phyloP scores from a whole-genome alignment of 1,284 basidiomycete species.

The Fomitopsis betulina region DNA sequence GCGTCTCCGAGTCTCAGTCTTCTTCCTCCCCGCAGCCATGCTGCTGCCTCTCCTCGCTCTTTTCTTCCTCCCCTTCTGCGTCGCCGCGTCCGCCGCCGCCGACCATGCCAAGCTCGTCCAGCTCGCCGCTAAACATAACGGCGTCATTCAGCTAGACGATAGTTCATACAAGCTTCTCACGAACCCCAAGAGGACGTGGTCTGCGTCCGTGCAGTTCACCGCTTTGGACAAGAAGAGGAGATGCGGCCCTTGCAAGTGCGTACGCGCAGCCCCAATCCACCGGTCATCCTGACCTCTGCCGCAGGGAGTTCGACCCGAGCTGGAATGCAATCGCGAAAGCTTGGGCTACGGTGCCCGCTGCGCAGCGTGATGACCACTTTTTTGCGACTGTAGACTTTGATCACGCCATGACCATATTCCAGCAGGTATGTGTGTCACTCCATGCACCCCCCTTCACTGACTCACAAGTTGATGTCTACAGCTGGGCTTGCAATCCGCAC shows the following conservation, averaged over 20 bases:
- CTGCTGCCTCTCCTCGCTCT: constrained; percentile 40
- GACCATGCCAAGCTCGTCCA: constrained; percentile 51
- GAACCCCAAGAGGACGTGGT: constrained; percentile 75
- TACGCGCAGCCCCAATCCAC: neutral
- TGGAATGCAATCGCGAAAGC: constrained; percentile 77
- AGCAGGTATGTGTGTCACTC: constrained; percentile 52
- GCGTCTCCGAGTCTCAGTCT: constrained; percentile 11
- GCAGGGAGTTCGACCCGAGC: constrained; percentile 80
- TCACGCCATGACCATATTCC: constrained; percentile 70
- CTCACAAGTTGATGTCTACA: constrained; percentile 32
- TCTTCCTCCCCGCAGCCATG: constrained; percentile 28
- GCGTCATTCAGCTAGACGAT: constrained; percentile 77
- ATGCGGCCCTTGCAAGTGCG: constrained; percentile 75
- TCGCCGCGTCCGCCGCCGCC: constrained; percentile 36
- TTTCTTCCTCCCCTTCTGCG: constrained; percentile 38
- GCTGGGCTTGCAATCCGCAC: constrained; percentile 72
- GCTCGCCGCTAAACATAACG: constrained; percentile 67
- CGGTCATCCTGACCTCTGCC: neutral
- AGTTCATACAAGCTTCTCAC: constrained; percentile 74
- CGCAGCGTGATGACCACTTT: constrained; percentile 77
- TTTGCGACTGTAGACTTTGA: constrained; percentile 91
- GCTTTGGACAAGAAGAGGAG: constrained; percentile 76
- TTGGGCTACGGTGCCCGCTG: constrained; percentile 62
- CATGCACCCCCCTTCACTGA: neutral
- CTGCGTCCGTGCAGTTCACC: constrained; percentile 79